Conservation (phyloP, 1,284 basidiomycete genomes). For the Ustilago shanxiensis region DNA sequence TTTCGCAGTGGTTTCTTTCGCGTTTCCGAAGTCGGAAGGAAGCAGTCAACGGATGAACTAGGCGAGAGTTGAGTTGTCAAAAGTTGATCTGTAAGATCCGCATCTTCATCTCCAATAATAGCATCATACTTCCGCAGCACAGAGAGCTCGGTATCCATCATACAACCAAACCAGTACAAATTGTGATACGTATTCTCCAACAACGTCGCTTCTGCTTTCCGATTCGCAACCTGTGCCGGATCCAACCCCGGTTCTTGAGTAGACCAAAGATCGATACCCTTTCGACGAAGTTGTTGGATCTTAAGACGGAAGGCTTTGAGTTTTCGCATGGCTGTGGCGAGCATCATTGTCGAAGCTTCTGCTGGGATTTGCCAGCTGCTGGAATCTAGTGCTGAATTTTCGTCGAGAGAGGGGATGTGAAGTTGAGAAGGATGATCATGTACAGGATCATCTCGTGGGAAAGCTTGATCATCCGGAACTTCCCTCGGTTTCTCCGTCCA, state of each 20-base stretch:
- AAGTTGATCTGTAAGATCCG: constrained; percentile 34
- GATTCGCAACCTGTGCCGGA: constrained; percentile 15
- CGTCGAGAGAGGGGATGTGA: constrained; percentile 37
- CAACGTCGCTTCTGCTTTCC: constrained; percentile 28
- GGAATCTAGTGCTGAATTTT: constrained; percentile 44
- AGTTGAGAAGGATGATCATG: constrained; percentile 26
- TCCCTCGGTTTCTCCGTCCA: constrained; percentile 50
- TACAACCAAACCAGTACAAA: constrained; percentile 37
- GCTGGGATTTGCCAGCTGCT: constrained; percentile 39
- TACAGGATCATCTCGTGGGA: constrained; percentile 10
- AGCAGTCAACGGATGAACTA: background rate
- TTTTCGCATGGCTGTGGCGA: constrained; percentile 46
- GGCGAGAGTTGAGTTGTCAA: constrained; percentile 16
- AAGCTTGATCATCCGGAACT: constrained; percentile 34
- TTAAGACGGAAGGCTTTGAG: constrained; percentile 41
- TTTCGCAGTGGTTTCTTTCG: constrained; percentile 21
- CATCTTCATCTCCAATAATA: constrained; percentile 44
- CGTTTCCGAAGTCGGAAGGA: background rate
- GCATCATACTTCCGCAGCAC: constrained; percentile 43
- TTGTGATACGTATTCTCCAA: constrained; percentile 47
- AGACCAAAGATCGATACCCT: constrained; percentile 44
- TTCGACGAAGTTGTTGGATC: constrained; percentile 37
- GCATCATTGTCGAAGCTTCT: constrained; percentile 49
- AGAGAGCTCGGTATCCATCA: constrained; percentile 45
- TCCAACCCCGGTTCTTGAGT: constrained; percentile 25